Base-by-base conservation (phyloP, 1,284 basidiomycete genomes). In the Ganoderma meredithae region DNA sequence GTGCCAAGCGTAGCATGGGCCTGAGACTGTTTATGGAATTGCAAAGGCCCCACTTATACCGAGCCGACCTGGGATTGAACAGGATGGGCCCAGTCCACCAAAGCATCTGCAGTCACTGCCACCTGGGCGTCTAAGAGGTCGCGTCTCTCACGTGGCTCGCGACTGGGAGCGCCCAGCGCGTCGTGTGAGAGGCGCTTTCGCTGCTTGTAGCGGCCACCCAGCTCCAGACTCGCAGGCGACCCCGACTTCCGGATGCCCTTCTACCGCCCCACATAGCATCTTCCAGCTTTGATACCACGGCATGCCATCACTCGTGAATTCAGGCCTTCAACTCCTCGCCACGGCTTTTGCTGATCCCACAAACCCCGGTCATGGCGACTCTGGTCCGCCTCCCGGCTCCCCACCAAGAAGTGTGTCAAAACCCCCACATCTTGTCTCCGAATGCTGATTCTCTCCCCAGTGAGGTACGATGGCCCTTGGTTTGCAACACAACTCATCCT, bases 401-500 rank as follows among this genome's bases (percentile, higher is more conserved):
- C 88, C 88, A 44, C 88, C 88, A 31, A 90, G 83, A 41, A 76
- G 88, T 88, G 74, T 69, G 83, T 78, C 22, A 44, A 40, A 56
- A 31, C 31, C 19, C 66, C 0, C 36, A n/a, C 2, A n/a, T 41
- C 71, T 84, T 41, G 49, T 39, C 47, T 19, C 9, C 4, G 15
- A 12, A 13, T 40, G 36, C 15, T 60, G 5, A 64, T 47, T 1
- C 67, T 65, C 60, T 49, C 25, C 27, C 63, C 52, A 88, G 93
- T 83, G 72, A 92, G 86, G 76, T 95, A 93, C 77, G 91, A 93
- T 73, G 95, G 96, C 0, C 95, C 95, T 22, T 97, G 96, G 96
- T 92, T 99, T 80, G 90, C 89, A 13, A 98, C 97, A 10, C 97
- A 99, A 79, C 83, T 98, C 40, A 80, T 86, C 0, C 87, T 99